Evolutionary conservation across 2,329 filamentous ascomycete genomes (phyloP), one percentile per base, ranked within the genome.

Genomic region (Penicillium sp.): DNA sequence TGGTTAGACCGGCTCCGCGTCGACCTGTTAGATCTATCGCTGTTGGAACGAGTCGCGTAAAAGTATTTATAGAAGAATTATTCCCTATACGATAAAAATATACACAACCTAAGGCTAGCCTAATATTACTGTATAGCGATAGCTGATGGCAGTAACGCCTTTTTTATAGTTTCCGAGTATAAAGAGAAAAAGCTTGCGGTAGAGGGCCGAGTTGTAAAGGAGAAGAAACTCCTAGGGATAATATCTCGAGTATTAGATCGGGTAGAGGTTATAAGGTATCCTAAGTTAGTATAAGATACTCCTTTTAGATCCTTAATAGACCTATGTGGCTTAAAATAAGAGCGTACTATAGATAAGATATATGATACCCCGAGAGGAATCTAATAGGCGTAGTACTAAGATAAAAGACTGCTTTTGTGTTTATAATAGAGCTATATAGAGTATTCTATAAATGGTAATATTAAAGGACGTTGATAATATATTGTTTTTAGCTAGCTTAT

Each of bases 61-160:
- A 63, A 63, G 43, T 63, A 63, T 58, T 53, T 45, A 48, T 52
- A 23, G 59, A 63, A 63, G 21, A 36, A 55, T 19, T 59, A 61
- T 53, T 61, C 53, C 25, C 51, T 63, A 19, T 63, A 63, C 43
- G 39, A 61, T 45, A 33, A 6, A 13, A 6, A 33, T 15, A 21
- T 59, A n/a, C 25, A 59, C 21, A 57, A 39, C 31, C n/a, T 60
- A 7, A 57, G 55, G 19, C 60, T 35, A 21, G 36, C 42, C 42
- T 29, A 60, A 53, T 62, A 39, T 45, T 61, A 52, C 49, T 43
- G 44, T 15, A 25, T 36, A 54, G 55, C 53, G 15, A 61, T 3
- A 33, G 31, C 44, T 39, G 23, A 58, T 41, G 19, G 41, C 15
- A 55, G 47, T 10, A 58, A 55, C 31, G 33, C 47, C 23, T 36